Percentiles rank a stretch among this genome's conserved stretches.
Conservation (phyloP, 176 grass and related monocot species). For the Thinopyrum elongatum region DNA sequence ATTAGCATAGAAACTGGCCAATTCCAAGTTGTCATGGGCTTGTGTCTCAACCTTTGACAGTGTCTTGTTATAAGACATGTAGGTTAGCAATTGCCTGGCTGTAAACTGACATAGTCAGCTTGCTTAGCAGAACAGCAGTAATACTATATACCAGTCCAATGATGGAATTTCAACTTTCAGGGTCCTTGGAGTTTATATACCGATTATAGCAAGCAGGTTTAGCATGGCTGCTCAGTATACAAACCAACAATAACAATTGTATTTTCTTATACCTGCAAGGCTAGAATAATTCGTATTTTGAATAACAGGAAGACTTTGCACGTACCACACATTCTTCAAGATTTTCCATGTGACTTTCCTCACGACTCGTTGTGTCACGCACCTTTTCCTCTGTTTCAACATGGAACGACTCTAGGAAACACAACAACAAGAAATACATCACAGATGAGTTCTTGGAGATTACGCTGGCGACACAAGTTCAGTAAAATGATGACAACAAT, state of each 20-base stretch:
- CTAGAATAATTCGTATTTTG: background rate
- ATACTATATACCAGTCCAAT: background rate
- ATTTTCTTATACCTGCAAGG: slow-evolving; percentile 11
- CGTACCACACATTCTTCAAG: slow-evolving; percentile 83
- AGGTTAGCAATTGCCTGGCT: background rate
- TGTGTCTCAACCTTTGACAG: background rate
- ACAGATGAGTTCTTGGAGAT: background rate
- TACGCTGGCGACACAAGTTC: slow-evolving; percentile 8
- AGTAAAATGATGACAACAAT: slow-evolving; percentile 9
- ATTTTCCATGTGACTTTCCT: slow-evolving; percentile 64
- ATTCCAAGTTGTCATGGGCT: slow-evolving; percentile 1
- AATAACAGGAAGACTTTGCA: slow-evolving; percentile 12
- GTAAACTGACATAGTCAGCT: background rate
- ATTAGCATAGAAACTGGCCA: background rate
- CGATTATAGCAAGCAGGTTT: background rate
- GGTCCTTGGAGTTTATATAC: background rate
- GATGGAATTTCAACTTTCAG: background rate
- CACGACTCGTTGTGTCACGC: slow-evolving; percentile 3
- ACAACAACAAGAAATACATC: slow-evolving; percentile 11
- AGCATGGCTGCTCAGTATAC: background rate
- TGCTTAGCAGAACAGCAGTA: background rate
- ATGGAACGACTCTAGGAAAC: slow-evolving; percentile 28
- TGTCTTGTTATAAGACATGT: background rate
- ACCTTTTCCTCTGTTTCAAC: slow-evolving; percentile 24
- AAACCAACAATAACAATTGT: background rate